A percentile compares a stretch with the other conserved stretches of the same genome.
phyloP scores from a whole-genome alignment of 176 grass and related monocot species.

The Aegilops tauschii region DNA sequence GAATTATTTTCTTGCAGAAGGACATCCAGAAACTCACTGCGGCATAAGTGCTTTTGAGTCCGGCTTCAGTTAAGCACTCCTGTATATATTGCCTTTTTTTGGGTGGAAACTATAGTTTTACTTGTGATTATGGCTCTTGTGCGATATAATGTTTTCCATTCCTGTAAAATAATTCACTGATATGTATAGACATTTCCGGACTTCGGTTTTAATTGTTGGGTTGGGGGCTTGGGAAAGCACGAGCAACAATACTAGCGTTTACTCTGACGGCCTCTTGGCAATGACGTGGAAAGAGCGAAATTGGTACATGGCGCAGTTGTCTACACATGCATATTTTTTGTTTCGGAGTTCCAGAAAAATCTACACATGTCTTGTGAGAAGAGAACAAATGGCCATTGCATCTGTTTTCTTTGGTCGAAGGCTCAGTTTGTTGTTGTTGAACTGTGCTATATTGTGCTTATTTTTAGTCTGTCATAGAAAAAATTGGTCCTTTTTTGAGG shows the following conservation, averaged over 20 bases:
- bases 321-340: background rate
- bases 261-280: background rate
- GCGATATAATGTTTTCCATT: background rate
- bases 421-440: too few relatives aligned
- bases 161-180: slow-evolving; percentile 26
- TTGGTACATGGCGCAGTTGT: background rate
- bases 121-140: background rate
- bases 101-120: slow-evolving; percentile 5
- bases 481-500: too few relatives aligned
- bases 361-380: background rate
- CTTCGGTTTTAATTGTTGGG: background rate
- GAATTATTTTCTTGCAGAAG: slow-evolving; percentile 62
- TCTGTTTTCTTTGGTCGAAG: too few relatives aligned
- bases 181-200: background rate
- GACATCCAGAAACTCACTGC: slow-evolving; percentile 84
- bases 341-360: background rate
- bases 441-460: too few relatives aligned
- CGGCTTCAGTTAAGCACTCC: slow-evolving; percentile 21
- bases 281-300: background rate
- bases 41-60: slow-evolving; percentile 41
- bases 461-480: too few relatives aligned
- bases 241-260: background rate
- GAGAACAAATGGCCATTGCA: too few relatives aligned
- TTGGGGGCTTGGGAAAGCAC: background rate
- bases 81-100: slow-evolving; percentile 25